A percentile compares a stretch with the other conserved stretches of the same genome.
These are phyloP conservation scores for Santalum album DNA, from an alignment of 164 flowering plant species.

Conservation along the genomic window DNA sequence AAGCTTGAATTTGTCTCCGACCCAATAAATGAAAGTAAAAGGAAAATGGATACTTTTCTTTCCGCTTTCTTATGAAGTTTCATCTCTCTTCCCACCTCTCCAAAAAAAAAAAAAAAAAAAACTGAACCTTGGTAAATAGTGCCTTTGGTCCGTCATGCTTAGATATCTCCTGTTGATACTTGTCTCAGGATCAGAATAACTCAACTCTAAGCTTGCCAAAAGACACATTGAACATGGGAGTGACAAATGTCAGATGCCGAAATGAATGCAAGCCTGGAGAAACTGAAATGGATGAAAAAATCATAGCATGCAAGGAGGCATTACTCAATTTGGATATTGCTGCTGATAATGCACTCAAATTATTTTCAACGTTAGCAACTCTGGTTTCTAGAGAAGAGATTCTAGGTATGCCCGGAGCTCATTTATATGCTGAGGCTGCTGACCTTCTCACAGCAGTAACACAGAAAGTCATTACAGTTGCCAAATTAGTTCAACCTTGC, in stretches of 20 bases:
- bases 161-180: not conserved
- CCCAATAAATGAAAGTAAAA: no score
- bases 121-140: no score
- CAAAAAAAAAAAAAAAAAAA: not conserved
- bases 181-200: constrained; percentile 12
- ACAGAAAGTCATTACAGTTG: constrained; percentile 31
- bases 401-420: constrained; percentile 10
- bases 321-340: constrained; percentile 33
- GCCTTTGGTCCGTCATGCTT: not conserved
- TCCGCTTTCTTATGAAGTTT: not conserved
- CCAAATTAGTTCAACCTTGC: constrained; percentile 17
- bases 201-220: not conserved
- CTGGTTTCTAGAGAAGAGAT: constrained; percentile 14
- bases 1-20: no score
- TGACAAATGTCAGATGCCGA: constrained; percentile 3
- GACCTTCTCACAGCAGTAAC: constrained; percentile 28
- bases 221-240: constrained; percentile 3
- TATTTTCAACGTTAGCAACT: constrained; percentile 23
- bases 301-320: constrained; percentile 33
- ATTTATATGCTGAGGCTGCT: constrained; percentile 27
- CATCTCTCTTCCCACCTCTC: not conserved
- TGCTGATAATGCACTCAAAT: constrained; percentile 27
- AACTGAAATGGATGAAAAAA: constrained; percentile 17
- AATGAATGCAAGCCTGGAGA: constrained; percentile 4
- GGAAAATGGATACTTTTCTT: not conserved